phyloP scores from a whole-genome alignment of 1,284 basidiomycete species.

The Ceraceosorus guamensis region DNA sequence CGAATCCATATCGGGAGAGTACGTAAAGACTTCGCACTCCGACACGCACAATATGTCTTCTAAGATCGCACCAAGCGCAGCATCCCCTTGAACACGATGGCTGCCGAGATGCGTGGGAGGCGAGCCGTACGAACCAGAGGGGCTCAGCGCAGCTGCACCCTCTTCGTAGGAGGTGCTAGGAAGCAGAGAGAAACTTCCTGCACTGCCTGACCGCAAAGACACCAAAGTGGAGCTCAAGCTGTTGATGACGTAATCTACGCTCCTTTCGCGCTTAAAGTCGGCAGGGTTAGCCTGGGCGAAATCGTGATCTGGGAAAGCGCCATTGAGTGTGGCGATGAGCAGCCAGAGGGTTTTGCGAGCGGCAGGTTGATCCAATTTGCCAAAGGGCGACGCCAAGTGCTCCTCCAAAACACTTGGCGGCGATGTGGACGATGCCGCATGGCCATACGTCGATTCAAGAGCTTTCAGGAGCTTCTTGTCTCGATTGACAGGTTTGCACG shows the following conservation, averaged over 20 bases:
- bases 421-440: constrained; percentile 39
- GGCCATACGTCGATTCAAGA: constrained; percentile 53
- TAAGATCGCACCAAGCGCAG: constrained; percentile 74
- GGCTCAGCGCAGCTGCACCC: constrained; percentile 10
- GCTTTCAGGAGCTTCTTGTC: constrained; percentile 93
- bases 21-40: constrained; percentile 93
- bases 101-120: constrained; percentile 8
- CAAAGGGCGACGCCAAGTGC: constrained; percentile 44
- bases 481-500: constrained; percentile 91
- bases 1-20: constrained; percentile 84
- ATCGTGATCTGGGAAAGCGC: constrained; percentile 94
- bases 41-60: constrained; percentile 82
- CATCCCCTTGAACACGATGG: too few relatives aligned
- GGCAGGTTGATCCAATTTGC: constrained; percentile 51
- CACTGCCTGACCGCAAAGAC: constrained; percentile 35
- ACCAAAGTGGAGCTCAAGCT: constrained; percentile 43
- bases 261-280: constrained; percentile 66
- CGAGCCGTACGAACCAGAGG: too few relatives aligned
- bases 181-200: constrained; percentile 32
- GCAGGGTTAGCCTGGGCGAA: constrained; percentile 86
- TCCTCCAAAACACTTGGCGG: constrained; percentile 43
- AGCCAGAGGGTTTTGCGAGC: constrained; percentile 84
- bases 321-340: constrained; percentile 91
- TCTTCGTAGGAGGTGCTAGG: constrained; percentile 40
- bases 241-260: constrained; percentile 40